Evolutionary conservation across 306 rosid species (phyloP), one percentile per base, ranked within the genome.

Genomic region (Luffa aegyptiaca): DNA sequence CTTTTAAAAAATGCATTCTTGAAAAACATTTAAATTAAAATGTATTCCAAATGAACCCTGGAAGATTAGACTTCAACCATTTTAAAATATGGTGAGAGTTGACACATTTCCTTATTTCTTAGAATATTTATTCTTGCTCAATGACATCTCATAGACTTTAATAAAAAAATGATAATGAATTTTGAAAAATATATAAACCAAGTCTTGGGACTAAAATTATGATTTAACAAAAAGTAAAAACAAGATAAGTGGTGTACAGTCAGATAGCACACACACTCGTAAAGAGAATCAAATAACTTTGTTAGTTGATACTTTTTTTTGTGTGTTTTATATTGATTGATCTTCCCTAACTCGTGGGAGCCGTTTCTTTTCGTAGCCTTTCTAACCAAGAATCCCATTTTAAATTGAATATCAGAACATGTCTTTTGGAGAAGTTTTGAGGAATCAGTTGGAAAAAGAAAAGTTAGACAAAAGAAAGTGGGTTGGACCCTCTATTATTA

Each of bases 311-410:
- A 39, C 33, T 9, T 37, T 39, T n/a, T 66, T 65, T 1, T 66
- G n/a, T 17, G 31, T 8, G 16, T 37, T 66, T 66, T 39, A 37
- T 16, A 66, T 39, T 17, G 8, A 8, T 17, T 65, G 45, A 5
- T 66, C 52, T 68, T 68, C 74, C 74, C 74, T 1, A 68, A 68
- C 74, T 68, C 51, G 74, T 41, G 74, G 74, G 41, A 18, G 74
- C 5, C 74, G 10, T 39, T 2, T 39, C 13, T 66, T 66, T 21
- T 59, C 16, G 3, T 9, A 20, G 33, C 21, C 5, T 21, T 59
- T 59, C 26, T 8, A 59, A 20, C 13, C 20, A 58, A 2, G 64
- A 58, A 58, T 65, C 21, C 45, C 45, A 64, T 36, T 65, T 37
- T 36, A 65, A 65, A 65, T 65, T 35, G 10, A 14, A 64, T 5